Conservation (phyloP, 225 moss, liverwort and hornwort genomes). For the Anthoceros angustus region DNA sequence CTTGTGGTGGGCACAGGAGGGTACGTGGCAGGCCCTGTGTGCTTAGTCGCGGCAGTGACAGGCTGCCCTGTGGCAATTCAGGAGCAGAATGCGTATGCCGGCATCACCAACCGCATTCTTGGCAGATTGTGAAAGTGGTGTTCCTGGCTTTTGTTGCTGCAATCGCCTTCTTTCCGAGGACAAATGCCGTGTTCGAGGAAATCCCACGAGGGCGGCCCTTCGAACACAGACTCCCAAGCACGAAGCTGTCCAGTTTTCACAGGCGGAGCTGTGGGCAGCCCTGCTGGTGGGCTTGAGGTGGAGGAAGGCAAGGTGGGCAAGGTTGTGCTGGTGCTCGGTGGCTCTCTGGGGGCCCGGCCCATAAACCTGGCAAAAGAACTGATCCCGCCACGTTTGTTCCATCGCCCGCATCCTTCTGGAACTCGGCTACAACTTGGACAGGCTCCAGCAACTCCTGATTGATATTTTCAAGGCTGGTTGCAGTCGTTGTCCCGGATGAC, state of each 20-base stretch:
- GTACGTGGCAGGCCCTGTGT: conserved; percentile 74
- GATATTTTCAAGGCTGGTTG: neutral
- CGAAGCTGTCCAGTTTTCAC: conserved; percentile 45
- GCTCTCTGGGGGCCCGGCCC: conserved; percentile 55
- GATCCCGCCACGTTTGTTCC: neutral
- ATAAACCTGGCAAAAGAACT: conserved; percentile 33
- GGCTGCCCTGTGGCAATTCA: conserved; percentile 56
- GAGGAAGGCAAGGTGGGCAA: conserved; percentile 16
- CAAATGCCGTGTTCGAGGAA: conserved; percentile 52
- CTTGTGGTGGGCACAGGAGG: conserved; percentile 93
- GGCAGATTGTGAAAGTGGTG: conserved; percentile 35
- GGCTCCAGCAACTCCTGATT: neutral
- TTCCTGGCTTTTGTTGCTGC: conserved; percentile 76
- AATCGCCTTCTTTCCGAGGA: conserved; percentile 31
- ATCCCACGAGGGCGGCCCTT: conserved; percentile 58
- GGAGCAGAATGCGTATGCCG: conserved; percentile 85
- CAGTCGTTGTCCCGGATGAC: neutral
- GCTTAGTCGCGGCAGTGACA: conserved; percentile 49
- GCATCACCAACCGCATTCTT: conserved; percentile 62
- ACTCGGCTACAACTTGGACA: neutral
- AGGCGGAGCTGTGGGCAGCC: conserved; percentile 10
- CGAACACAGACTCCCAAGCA: conserved; percentile 21
- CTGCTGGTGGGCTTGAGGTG: neutral
- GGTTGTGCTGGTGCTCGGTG: conserved; percentile 68
- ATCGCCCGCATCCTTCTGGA: neutral